A percentile compares a stretch with the other conserved stretches of the same genome.
These are phyloP conservation scores for Prinsepia uniflora DNA, from an alignment of 306 rosid genomes.

Conservation along the genomic window DNA sequence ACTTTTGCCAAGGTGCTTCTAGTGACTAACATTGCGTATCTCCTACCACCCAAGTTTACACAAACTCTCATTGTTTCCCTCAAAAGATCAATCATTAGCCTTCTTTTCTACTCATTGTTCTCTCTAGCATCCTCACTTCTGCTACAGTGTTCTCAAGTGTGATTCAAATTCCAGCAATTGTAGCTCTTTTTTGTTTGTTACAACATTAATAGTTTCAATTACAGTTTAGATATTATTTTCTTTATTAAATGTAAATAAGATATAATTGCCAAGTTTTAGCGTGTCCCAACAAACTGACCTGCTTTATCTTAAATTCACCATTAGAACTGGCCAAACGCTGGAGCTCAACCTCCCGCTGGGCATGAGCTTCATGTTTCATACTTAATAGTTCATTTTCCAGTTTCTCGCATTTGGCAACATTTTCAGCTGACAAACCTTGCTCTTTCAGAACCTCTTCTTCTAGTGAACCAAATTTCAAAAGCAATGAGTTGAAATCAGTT, in stretches of 20 bases:
- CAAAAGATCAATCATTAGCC: background rate
- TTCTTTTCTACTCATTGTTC: background rate
- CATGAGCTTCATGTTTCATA: constrained; percentile 46
- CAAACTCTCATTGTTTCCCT: background rate
- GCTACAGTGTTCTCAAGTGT: no score
- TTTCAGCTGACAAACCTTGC: constrained; percentile 46
- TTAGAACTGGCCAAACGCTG: constrained; percentile 23
- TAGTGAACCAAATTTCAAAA: constrained; percentile 39
- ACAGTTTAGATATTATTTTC: background rate
- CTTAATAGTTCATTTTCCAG: constrained; percentile 59
- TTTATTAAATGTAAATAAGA: background rate
- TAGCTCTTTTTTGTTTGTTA: background rate
- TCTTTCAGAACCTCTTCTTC: constrained; percentile 58
- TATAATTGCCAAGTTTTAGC: background rate
- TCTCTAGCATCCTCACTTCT: background rate
- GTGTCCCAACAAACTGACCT: constrained; percentile 46
- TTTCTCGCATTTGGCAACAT: constrained; percentile 36
- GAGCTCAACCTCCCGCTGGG: constrained; percentile 38
- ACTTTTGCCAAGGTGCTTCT: background rate
- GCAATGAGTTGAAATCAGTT: constrained; percentile 40
- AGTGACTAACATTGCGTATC: background rate
- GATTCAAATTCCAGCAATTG: no score
- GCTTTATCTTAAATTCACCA: constrained; percentile 46
- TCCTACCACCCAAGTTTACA: background rate
- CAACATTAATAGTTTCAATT: background rate